Evolutionary conservation across 2,329 filamentous ascomycete genomes (phyloP), one percentile per base, ranked within the genome.

Genomic region (Penicillium sp.): DNA sequence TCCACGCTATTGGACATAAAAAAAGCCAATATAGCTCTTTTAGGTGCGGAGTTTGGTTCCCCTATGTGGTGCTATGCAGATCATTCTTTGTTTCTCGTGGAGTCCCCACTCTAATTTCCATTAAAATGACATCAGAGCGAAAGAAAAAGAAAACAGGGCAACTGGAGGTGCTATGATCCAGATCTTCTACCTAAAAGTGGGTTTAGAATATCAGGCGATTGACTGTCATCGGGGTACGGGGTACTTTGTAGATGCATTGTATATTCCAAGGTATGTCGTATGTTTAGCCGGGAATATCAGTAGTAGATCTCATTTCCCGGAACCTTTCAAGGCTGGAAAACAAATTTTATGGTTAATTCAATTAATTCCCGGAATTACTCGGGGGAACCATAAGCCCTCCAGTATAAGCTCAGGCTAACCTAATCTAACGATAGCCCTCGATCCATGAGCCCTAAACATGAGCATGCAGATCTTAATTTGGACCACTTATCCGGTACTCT

Each of bases 401-500:
- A 37, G 10, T 18, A 37, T 35, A 52, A 35, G 32, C 53, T 46
- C 24, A 16, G 26, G 5, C 39, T 50, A 34, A 13, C 4, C 45
- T 26, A 29, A 48, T 42, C 16, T 48, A 48, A 29, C 37, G 26
- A 8, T 7, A n/a, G 35, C 22, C 31, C 29, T 37, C 11, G 20
- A 29, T 14, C 37, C 16, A 40, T 37, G 24, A 29, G 20, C 43
- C 50, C 45, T 32, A 51, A 55, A 55, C 29, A 46, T 51, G 26
- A 10, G 20, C 14, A 11, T 45, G 52, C 10, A 46, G 52, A 55
- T 55, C 52, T 50, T 22, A 55, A 50, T 55, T 44, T 50, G 18
- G 13, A 40, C 39, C 32, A 39, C 13, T 34, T 14, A 32, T 42
- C 47, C 47, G 40, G 31, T 43, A n/a, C 24, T 24, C 14, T 31